phyloP scores from a whole-genome alignment of 2,329 filamentous ascomycete species.

The Pseudocercospora eumusae region DNA sequence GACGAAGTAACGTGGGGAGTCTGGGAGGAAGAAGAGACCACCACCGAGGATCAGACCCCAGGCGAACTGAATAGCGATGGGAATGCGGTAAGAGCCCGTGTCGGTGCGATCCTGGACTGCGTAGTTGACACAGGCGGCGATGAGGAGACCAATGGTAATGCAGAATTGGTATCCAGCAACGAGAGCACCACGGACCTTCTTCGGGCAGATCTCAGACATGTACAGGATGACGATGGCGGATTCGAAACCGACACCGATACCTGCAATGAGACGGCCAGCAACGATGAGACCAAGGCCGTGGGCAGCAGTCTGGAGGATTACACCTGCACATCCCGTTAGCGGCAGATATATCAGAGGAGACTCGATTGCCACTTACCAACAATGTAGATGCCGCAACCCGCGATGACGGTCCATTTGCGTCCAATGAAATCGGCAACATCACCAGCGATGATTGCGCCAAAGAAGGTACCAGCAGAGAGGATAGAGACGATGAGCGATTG shows the following conservation, averaged over 20 bases:
- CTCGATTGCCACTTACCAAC: conserved; percentile 40
- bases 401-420: conserved; percentile 70
- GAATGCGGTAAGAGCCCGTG: conserved; percentile 74
- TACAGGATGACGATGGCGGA: conserved; percentile 80
- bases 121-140: conserved; percentile 75
- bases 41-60: conserved; percentile 74
- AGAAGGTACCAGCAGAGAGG: conserved; percentile 70
- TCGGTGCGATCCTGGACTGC: conserved; percentile 63
- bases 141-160: conserved; percentile 67
- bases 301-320: conserved; percentile 65
- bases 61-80: conserved; percentile 74
- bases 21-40: conserved; percentile 76
- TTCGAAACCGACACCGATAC: conserved; percentile 77
- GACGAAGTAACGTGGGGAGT: conserved; percentile 83
- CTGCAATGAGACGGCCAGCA: conserved; percentile 72
- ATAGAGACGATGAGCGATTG: conserved; percentile 72
- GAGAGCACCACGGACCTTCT: conserved; percentile 68
- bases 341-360: neutral
- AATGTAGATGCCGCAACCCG: conserved; percentile 70
- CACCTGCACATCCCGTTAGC: conserved; percentile 38
- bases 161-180: conserved; percentile 85
- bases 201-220: conserved; percentile 73
- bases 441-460: conserved; percentile 74
- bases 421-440: conserved; percentile 75
- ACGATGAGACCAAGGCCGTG: conserved; percentile 64